Evolutionary conservation across 129 eudicot species (phyloP), one percentile per base, ranked within the genome.

Genomic region (Tagetes erecta): DNA sequence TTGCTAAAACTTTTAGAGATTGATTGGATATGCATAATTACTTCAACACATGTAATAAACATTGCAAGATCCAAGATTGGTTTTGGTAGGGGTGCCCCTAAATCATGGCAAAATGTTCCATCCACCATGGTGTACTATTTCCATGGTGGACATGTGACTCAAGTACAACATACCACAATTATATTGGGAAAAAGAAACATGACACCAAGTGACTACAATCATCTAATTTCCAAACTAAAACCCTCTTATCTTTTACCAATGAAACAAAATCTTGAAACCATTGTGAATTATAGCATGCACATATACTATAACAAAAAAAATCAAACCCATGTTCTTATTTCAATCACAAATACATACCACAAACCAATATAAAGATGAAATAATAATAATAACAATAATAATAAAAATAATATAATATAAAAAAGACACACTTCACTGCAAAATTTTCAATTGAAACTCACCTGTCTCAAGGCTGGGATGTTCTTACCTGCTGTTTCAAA

Each of bases 401-500:
- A 46, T 38, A 50, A 75, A 51, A 27, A 62, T 35, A 46, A 62
- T 31, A 66, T 5, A 14, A 34, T 39, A 41, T 31, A 9, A 1
- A 36, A 71, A 81, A 70, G 55, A 76, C 76, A 67, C 84, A 68
- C 75, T 74, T 72, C 66, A 51, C 90, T 86, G 91, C 91, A 86
- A 88, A 91, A 86, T 81, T 81, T 83, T 76, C 33, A 70, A 66
- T 69, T 64, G 38, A 47, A 65, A 74, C 78, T 71, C 76, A 73
- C 80, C 76, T 30, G 72, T 84, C 82, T 84, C 82, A 79, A 13
- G 75, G 85, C 68, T 84, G 86, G 8, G 82, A 66, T 51, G 82
- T 91, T 80, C 88, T 79, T 47, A 77, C 79, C 70, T 85, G 92
- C 78, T 81, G 94, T 80, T 80, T 84, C 49, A 76, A 60, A 67